Evolutionary conservation across 352 stramenopile genomes (phyloP), one percentile per base, ranked within the genome.

Genomic region (Globisporangium viniferum): DNA sequence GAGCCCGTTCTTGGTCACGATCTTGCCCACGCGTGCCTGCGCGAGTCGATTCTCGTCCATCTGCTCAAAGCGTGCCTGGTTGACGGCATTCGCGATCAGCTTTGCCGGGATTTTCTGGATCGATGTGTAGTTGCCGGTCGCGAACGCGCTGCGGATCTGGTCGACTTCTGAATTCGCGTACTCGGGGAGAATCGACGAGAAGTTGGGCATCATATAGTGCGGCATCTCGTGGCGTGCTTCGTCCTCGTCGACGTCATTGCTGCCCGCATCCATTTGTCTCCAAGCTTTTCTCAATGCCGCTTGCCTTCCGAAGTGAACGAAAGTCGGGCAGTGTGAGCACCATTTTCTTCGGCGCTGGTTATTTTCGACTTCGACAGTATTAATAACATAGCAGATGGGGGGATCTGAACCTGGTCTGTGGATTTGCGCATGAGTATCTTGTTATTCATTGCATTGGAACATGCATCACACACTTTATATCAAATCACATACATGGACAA

Each of bases 131-230:
- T 89, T 91, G 54, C 77, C 78, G 3, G 82, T 76, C 12, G 69
- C 75, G 68, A 94, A 93, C 5, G 85, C 87, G 29, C 80, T 86
- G 73, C 84, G 86, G 71, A 93, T 94, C 66, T 90, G 78, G 53
- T 94, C 87, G 6, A 70, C 65, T 66, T 94, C 87, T 12, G 84
- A 66, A 69, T 94, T 94, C 60, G 83, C 80, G 70, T 92, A 94
- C 68, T 90, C 85, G 9, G 87, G 87, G 35, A 93, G 66, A 29
- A 94, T 84, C 22, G 87, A 92, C 55, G 85, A 80, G 69, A 94
- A 94, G 59, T 90, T 94, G 68, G 87, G 87, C 15, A 77, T 77
- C 86, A 94, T 94, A 71, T 94, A 94, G 71, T 87, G 74, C 51
- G 84, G 86, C n/a, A 81, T 72, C 62, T 71, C 61, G 10, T 59